Base-by-base conservation (phyloP, 768 basidiomycete species). In the Phylloporus scabripes region DNA sequence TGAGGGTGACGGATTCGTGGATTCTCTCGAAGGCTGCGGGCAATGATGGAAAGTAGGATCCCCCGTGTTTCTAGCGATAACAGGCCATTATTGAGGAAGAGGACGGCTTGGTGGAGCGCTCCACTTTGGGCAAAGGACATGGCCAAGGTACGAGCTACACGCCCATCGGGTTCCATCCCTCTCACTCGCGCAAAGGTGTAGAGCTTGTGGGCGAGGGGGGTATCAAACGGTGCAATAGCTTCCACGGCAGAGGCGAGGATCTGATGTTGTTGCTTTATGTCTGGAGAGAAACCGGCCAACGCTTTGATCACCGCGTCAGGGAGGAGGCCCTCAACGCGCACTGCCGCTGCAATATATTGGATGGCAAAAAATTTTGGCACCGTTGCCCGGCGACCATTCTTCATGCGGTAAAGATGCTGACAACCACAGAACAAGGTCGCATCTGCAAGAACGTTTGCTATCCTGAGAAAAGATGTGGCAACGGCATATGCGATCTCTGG, bases 401-500 rank as follows among this genome's bases (percentile, higher is more conserved):
- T 57, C n/a, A 49, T 31, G 15, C 53, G 44, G 51, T 62, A 69
- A 43, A 71, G 70, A 10, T 56, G 64, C 39, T 57, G 60, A 50
- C 74, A 78, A 3, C 56, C 69, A 5, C 66, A 60, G 29, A 67
- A 61, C 10, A 82, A 55, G 8, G 60, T 51, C 0, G 47, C 56
- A 46, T 81, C 77, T 5, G 52, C 56, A 6, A 72, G 62, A n/a
- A 59, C 50, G 14, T 62, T 70, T 7, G 78, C 70, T 28, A 80
- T 57, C 38, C 67, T 74, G 26, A 82, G 61, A 56, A 82, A 79
- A 1, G 75, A 62, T 6, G 70, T 62, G 5, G 70, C 53, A 31
- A 78, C 62, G 7, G 67, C 66, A 23, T 55, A 51, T 3, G 53
- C 39, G 18, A 65, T 38, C 34, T 53, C 50, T 18, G 70, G 71